phyloP scores from a whole-genome alignment of 768 basidiomycete genomes.

The Mycena indigotica region DNA sequence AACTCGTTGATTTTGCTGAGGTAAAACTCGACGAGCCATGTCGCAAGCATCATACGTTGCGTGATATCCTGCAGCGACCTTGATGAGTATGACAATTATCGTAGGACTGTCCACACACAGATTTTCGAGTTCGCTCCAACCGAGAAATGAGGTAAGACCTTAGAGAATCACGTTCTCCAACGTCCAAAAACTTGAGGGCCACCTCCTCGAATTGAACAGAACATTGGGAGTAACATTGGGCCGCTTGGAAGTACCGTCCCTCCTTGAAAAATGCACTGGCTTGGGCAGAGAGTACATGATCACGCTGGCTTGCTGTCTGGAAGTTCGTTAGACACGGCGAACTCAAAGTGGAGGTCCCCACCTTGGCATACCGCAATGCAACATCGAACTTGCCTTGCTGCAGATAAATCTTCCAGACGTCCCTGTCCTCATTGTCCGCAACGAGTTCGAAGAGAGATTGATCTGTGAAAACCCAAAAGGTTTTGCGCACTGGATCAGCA shows the following conservation, averaged over 20 bases:
- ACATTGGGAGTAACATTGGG: constrained; percentile 89
- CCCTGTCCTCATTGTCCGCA: constrained; percentile 84
- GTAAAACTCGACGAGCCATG: constrained; percentile 98
- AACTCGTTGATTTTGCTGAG: constrained; percentile 95
- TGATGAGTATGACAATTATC: not conserved
- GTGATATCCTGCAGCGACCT: constrained; percentile 68
- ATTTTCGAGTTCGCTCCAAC: constrained; percentile 81
- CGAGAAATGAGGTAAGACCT: constrained; percentile 87
- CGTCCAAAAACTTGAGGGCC: constrained; percentile 85
- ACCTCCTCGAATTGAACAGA: constrained; percentile 91
- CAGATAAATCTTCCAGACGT: constrained; percentile 92
- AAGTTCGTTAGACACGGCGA: constrained; percentile 1
- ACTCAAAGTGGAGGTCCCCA: constrained; percentile 26
- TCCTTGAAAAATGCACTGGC: constrained; percentile 79
- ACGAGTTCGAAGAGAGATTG: constrained; percentile 87
- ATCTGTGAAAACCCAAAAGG: constrained; percentile 93
- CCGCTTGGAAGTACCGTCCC: constrained; percentile 86
- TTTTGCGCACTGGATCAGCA: constrained; percentile 83
- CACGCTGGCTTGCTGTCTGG: constrained; percentile 86
- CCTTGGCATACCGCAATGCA: constrained; percentile 83
- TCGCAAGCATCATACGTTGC: constrained; percentile 96
- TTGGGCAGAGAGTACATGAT: constrained; percentile 80
- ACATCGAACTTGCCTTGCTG: constrained; percentile 75
- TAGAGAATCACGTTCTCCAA: constrained; percentile 85
- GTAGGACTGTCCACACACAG: constrained; percentile 52